Percentiles rank a stretch among this genome's conserved stretches.
Evolutionary conservation across 495 filamentous ascomycete genomes (phyloP).

Genomic region (Acidiella bohemica): DNA sequence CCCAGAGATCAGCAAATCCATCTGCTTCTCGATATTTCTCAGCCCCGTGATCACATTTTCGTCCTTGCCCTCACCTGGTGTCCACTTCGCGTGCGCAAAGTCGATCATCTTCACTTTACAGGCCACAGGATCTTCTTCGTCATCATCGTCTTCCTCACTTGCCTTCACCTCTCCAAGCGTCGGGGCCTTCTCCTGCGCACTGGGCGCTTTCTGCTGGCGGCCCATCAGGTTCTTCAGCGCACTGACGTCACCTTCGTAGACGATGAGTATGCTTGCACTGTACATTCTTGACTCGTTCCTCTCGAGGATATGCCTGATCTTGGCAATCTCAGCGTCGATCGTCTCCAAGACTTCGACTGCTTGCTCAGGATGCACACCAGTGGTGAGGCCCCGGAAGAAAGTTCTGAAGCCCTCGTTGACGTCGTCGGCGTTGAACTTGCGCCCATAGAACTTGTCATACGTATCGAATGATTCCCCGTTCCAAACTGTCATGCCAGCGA

Average conservation of each 20-base stretch:
- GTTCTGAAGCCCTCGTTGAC: conserved; percentile 54
- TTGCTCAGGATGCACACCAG: conserved; percentile 12
- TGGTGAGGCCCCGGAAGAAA: conserved; percentile 14
- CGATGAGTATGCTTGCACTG: conserved; percentile 74
- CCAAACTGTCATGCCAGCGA: conserved; percentile 91
- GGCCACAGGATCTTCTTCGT: conserved; percentile 53
- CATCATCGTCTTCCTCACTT: conserved; percentile 45
- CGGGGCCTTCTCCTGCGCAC: conserved; percentile 27
- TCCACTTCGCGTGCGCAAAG: conserved; percentile 88
- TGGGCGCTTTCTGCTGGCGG: conserved; percentile 41
- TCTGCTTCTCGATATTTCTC: conserved; percentile 54
- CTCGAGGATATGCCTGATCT: conserved; percentile 52
- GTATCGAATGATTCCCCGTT: conserved; percentile 57
- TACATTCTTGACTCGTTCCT: conserved; percentile 85
- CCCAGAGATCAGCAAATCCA: conserved; percentile 28
- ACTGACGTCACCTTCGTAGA: conserved; percentile 77
- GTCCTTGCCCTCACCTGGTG: conserved; percentile 72
- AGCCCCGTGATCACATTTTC: conserved; percentile 72
- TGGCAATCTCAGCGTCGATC: conserved; percentile 53
- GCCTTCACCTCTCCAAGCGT: conserved; percentile 21
- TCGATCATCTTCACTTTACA: conserved; percentile 84
- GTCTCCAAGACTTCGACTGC: conserved; percentile 43
- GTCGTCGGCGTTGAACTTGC: conserved; percentile 55
- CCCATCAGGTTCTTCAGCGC: conserved; percentile 27
- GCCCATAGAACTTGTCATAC: conserved; percentile 83